Percentiles rank a stretch among this genome's conserved stretches.
phyloP scores from a whole-genome alignment of 2,329 filamentous ascomycete genomes.

The Fusarium piperis region DNA sequence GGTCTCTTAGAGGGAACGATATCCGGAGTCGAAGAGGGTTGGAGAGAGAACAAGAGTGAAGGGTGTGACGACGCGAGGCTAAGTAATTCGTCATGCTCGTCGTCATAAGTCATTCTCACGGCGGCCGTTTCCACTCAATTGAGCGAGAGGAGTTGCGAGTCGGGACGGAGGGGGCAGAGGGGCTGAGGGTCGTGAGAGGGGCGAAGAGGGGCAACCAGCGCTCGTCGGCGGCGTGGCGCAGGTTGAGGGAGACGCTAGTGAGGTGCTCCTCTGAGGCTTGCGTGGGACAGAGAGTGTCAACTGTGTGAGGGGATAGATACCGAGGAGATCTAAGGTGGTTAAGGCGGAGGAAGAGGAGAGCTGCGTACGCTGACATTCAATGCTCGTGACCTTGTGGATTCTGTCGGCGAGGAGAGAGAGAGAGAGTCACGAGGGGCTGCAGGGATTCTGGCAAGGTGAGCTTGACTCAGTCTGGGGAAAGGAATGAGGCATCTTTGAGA shows the following conservation, averaged over 20 bases:
- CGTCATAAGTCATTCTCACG: conserved; percentile 3
- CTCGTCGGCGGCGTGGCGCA: conserved; percentile 22
- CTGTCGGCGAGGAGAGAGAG: not conserved
- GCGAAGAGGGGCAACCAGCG: conserved; percentile 20
- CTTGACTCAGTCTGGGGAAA: not conserved
- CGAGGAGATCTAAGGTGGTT: not conserved
- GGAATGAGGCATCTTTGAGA: conserved; percentile 18
- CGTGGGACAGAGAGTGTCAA: not conserved
- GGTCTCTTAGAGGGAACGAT: not conserved
- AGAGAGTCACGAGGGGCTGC: not conserved
- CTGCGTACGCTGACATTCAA: not conserved
- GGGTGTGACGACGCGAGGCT: not conserved
- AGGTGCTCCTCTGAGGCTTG: conserved; percentile 3
- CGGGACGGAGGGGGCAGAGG: conserved; percentile 23
- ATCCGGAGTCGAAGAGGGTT: too few species aligned
- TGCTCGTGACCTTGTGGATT: not conserved
- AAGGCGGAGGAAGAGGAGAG: not conserved
- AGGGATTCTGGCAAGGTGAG: conserved; percentile 1
- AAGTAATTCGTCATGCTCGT: conserved; percentile 3
- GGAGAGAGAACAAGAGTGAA: not conserved
- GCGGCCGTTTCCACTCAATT: conserved; percentile 9
- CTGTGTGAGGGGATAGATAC: not conserved
- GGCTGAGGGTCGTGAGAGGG: conserved; percentile 9
- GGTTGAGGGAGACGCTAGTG: not conserved
- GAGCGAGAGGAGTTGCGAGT: conserved; percentile 17